These are phyloP conservation scores for Leucocoprinus birnbaumii DNA, from an alignment of 768 basidiomycete genomes.

Conservation along the genomic window DNA sequence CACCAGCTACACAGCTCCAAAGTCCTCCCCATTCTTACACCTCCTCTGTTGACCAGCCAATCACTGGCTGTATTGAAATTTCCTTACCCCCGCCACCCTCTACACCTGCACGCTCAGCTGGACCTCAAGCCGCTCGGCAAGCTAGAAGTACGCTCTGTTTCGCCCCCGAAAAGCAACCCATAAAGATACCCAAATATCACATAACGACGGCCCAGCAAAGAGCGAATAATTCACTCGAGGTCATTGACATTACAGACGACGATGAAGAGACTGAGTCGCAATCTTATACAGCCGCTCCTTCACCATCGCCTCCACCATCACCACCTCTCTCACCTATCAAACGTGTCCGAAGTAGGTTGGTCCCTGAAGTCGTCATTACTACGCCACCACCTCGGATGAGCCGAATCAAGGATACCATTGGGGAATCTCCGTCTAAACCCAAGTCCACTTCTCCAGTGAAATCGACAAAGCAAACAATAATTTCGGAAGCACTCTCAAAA, in stretches of 20 bases:
- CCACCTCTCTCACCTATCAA: not conserved
- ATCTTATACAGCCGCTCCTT: not conserved
- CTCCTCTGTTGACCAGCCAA: not conserved
- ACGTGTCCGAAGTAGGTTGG: not conserved
- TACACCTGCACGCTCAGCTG: not conserved
- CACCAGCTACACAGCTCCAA: conserved; percentile 25
- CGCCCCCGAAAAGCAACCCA: not conserved
- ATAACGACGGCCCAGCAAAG: not conserved
- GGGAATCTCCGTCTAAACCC: not conserved
- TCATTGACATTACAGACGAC: conserved; percentile 5
- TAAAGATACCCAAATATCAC: not conserved
- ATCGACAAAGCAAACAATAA: not conserved
- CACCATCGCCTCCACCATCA: not conserved
- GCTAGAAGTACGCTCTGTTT: not conserved
- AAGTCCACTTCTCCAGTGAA: not conserved
- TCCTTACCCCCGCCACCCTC: not conserved
- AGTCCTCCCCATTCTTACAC: conserved; percentile 39
- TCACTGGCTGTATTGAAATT: not conserved
- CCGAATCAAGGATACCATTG: not conserved
- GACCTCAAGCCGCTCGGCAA: not conserved
- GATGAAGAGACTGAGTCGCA: not conserved
- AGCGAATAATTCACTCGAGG: not conserved
- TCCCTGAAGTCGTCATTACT: conserved; percentile 1
- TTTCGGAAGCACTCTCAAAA: not conserved
- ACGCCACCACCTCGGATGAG: conserved; percentile 1